Base-by-base conservation (phyloP, 495 filamentous ascomycete species). In the Podospora pseudoanserina region DNA sequence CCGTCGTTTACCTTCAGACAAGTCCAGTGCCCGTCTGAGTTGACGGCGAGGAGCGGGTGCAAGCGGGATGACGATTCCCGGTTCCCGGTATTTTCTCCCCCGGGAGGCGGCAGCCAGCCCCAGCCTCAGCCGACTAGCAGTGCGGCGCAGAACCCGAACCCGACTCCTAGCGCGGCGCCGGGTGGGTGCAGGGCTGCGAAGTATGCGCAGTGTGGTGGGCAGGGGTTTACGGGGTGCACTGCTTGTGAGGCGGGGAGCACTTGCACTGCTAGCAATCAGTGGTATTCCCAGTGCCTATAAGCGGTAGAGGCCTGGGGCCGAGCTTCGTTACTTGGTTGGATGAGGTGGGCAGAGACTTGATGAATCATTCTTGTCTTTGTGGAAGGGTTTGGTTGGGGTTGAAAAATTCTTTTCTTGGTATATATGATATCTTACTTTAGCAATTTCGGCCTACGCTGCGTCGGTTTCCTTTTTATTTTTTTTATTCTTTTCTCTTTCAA, bases 41-140 rank as follows among this genome's bases (percentile, higher is more conserved):
- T 88, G 34, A 82, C 83, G 18, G 82, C 81, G 61, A 80, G 78
- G 72, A 80, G 82, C n/a, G 83, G 83, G 27, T 87, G 85, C 73
- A 68, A 65, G 66, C 71, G 79, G 13, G 54, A 65, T 54, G 78
- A 79, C 66, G 78, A 79, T 63, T 53, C 56, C 7, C 70, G 67
- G 27, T 79, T 79, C 67, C 75, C 77, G 16, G 73, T 61, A n/a
- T 69, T 74, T 60, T 57, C 61, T 4, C 62, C 73, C 16, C 75
- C 65, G 7, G 68, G 65, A 16, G 39, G 60, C 13, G 62, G 32
- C 30, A 58, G 28, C 57, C 59, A 63, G 44, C 54, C 26, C 3
- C 19, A 30, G 15, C 60, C 53, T 59, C 44, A 55, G 39, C 65
- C 64, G 2, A 65, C 66, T 4, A 49, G 44, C 20, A 49, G 60